Conservation (phyloP, 768 basidiomycete species). For the Mycena rebaudengoi region DNA sequence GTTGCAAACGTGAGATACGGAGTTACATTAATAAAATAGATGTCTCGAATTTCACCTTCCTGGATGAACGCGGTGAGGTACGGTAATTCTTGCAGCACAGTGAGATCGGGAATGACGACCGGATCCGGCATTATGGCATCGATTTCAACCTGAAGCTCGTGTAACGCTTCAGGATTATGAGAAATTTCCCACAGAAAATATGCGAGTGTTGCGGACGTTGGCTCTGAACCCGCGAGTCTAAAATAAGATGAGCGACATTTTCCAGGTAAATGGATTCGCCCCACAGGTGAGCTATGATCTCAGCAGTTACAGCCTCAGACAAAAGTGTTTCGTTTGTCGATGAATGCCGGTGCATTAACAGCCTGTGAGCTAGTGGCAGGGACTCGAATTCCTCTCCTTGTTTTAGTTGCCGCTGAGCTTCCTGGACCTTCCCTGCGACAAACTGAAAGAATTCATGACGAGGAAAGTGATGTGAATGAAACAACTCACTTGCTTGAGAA, state of each 20-base stretch:
- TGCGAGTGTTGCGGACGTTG: constrained; percentile 73
- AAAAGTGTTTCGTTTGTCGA: constrained; percentile 56
- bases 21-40: neutral
- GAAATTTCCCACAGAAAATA: constrained; percentile 84
- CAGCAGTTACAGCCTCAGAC: constrained; percentile 77
- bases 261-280: constrained; percentile 28
- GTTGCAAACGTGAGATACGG: neutral
- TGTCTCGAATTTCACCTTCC: constrained; percentile 64
- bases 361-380: too few species aligned
- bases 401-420: constrained; percentile 73
- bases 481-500: too few species aligned
- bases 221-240: constrained; percentile 82
- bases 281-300: constrained; percentile 82
- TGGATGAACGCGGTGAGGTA: constrained; percentile 65
- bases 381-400: constrained; percentile 66
- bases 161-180: constrained; percentile 70
- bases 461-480: too few species aligned
- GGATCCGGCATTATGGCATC: constrained; percentile 75
- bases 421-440: constrained; percentile 75
- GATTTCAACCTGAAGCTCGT: constrained; percentile 73
- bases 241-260: neutral
- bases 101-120: constrained; percentile 67
- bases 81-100: constrained; percentile 61
- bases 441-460: too few species aligned
- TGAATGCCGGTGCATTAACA: constrained; percentile 63